Evolutionary conservation across 2,329 filamentous ascomycete genomes (phyloP).

Genomic region (Pseudogymnoascus sp.): DNA sequence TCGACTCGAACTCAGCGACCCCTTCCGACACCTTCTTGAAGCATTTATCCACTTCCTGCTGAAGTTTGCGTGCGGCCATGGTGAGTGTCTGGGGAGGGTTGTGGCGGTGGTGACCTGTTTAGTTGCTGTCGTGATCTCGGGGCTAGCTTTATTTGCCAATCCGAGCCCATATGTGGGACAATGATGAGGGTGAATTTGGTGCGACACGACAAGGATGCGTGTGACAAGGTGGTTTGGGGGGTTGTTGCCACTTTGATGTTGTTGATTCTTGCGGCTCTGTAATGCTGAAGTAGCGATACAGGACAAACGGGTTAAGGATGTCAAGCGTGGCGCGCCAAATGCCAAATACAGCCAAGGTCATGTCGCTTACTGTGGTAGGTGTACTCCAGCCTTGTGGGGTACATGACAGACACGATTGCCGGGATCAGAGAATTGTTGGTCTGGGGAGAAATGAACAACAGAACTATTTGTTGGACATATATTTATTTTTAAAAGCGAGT

Average conservation of each 20-base stretch:
- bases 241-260: neutral
- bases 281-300: constrained; percentile 10
- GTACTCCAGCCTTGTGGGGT: constrained; percentile 9
- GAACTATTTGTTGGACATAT: neutral
- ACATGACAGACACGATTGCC: constrained; percentile 9
- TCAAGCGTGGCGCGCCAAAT: constrained; percentile 10
- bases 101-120: constrained; percentile 16
- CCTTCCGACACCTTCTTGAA: constrained; percentile 98
- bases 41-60: constrained; percentile 98
- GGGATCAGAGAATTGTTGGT: neutral
- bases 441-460: neutral
- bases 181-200: neutral
- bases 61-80: constrained; percentile 94
- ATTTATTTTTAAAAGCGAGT: neutral
- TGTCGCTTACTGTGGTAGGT: constrained; percentile 8
- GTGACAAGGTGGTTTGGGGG: neutral
- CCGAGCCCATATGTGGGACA: constrained; percentile 25
- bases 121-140: constrained; percentile 25
- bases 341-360: constrained; percentile 5
- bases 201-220: constrained; percentile 11
- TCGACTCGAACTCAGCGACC: constrained; percentile 82
- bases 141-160: constrained; percentile 23
- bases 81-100: constrained; percentile 31
- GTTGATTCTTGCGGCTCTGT: constrained; percentile 11
- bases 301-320: constrained; percentile 7